Percentiles rank a stretch among this genome's conserved stretches.
Conservation (phyloP, 106 monocot species). For the Narthecium ossifragum region DNA sequence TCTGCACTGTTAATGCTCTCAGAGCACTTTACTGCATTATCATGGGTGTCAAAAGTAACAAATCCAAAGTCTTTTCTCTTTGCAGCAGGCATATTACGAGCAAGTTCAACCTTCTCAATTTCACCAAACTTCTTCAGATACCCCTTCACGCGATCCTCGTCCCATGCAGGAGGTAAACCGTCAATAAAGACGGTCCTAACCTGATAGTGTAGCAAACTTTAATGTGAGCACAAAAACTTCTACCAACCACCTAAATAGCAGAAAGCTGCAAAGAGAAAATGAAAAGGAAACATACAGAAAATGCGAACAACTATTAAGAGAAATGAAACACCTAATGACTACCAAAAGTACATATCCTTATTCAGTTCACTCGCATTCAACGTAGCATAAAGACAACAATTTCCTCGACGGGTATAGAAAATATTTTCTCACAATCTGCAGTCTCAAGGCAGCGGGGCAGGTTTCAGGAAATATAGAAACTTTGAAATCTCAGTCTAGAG, state of each 20-base stretch:
- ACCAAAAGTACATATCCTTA: neutral
- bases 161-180: conserved; percentile 84
- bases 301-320: neutral
- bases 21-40: conserved; percentile 76
- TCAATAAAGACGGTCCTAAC: conserved; percentile 90
- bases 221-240: too few species aligned
- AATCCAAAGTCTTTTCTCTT: conserved; percentile 97
- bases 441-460: neutral
- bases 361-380: too few species aligned
- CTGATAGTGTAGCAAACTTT: conserved; percentile 25
- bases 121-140: conserved; percentile 78
- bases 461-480: neutral
- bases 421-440: neutral
- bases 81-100: conserved; percentile 89
- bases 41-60: conserved; percentile 90
- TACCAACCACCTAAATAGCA: neutral
- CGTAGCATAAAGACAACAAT: too few species aligned
- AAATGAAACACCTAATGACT: neutral
- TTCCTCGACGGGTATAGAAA: neutral
- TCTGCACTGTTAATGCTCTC: conserved; percentile 83
- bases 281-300: neutral
- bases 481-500: neutral
- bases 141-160: conserved; percentile 77
- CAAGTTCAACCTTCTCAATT: conserved; percentile 90
- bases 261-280: neutral